A percentile compares a stretch with the other conserved stretches of the same genome.
These are phyloP conservation scores for Aspergillus eucalypticola DNA, from an alignment of 2,329 filamentous ascomycete genomes.

Conservation along the genomic window DNA sequence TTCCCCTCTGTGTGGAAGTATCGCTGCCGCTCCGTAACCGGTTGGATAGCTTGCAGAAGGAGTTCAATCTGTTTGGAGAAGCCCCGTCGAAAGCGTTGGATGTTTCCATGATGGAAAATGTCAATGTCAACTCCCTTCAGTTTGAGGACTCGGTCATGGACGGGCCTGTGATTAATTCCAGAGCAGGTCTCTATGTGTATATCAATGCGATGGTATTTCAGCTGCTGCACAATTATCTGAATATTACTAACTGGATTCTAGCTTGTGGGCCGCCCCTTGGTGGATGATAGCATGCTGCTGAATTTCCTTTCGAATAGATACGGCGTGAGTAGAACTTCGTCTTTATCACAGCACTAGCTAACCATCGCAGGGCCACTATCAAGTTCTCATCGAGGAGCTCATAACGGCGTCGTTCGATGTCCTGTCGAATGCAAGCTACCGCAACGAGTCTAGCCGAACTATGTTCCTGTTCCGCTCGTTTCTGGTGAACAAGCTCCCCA, in stretches of 20 bases:
- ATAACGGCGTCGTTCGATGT: conserved; percentile 88
- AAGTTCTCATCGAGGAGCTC: conserved; percentile 75
- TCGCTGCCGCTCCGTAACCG: conserved; percentile 42
- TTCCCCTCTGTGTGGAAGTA: conserved; percentile 42
- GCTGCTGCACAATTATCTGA: background rate
- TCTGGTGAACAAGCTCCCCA: conserved; percentile 71
- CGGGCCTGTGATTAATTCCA: conserved; percentile 70
- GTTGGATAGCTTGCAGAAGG: conserved; percentile 44
- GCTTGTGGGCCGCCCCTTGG: conserved; percentile 77
- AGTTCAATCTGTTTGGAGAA: conserved; percentile 44
- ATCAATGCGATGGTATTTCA: conserved; percentile 72
- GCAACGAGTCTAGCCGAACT: conserved; percentile 59
- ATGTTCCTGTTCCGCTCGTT: conserved; percentile 81
- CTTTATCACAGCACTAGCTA: background rate
- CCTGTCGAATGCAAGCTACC: conserved; percentile 81
- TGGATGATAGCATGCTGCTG: conserved; percentile 77
- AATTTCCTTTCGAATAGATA: conserved; percentile 84
- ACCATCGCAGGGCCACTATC: conserved; percentile 65
- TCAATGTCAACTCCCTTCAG: conserved; percentile 52
- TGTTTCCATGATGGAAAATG: conserved; percentile 43
- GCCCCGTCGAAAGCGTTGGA: conserved; percentile 45
- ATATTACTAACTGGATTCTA: conserved; percentile 45
- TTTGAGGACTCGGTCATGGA: conserved; percentile 61
- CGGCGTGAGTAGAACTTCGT: conserved; percentile 55
- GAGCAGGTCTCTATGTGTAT: conserved; percentile 82